These are phyloP conservation scores for Serendipita sp. DNA, from an alignment of 768 basidiomycete genomes.

Conservation along the genomic window DNA sequence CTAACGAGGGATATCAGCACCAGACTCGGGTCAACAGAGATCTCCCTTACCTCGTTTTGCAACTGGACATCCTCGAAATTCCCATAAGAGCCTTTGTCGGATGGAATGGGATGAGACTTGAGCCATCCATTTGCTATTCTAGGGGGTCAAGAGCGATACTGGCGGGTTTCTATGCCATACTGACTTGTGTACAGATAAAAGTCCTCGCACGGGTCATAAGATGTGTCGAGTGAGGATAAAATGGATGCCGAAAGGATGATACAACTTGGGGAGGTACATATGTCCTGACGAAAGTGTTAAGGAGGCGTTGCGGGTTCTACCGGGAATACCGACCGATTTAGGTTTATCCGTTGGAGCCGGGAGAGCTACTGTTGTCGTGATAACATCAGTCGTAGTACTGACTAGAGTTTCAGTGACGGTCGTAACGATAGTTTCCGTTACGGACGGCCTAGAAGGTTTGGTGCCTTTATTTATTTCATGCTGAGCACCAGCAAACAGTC, in stretches of 20 bases:
- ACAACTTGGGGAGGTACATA: conserved; percentile 65
- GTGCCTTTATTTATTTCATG: conserved; percentile 39
- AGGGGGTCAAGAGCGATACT: neutral
- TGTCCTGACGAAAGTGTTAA: conserved; percentile 24
- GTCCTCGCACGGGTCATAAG: conserved; percentile 85
- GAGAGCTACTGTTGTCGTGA: conserved; percentile 25
- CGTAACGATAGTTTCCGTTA: conserved; percentile 19
- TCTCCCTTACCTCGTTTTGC: conserved; percentile 30
- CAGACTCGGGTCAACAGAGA: neutral
- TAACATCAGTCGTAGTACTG: conserved; percentile 26
- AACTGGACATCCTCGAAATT: conserved; percentile 55
- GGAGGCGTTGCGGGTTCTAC: neutral
- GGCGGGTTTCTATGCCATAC: conserved; percentile 18
- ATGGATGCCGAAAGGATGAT: conserved; percentile 71
- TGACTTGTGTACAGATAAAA: conserved; percentile 86
- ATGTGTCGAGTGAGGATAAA: conserved; percentile 58
- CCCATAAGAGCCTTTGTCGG: conserved; percentile 60
- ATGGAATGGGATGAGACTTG: conserved; percentile 63
- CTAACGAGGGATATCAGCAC: conserved; percentile 13
- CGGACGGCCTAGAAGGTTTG: conserved; percentile 2
- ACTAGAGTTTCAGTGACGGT: conserved; percentile 24
- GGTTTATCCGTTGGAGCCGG: conserved; percentile 39
- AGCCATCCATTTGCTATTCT: conserved; percentile 75
- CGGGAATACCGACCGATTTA: conserved; percentile 26
- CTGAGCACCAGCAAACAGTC: conserved; percentile 80